Evolutionary conservation across 2,329 filamentous ascomycete species (phyloP), one percentile per base, ranked within the genome.

Genomic region (Sporothrix globosa): DNA sequence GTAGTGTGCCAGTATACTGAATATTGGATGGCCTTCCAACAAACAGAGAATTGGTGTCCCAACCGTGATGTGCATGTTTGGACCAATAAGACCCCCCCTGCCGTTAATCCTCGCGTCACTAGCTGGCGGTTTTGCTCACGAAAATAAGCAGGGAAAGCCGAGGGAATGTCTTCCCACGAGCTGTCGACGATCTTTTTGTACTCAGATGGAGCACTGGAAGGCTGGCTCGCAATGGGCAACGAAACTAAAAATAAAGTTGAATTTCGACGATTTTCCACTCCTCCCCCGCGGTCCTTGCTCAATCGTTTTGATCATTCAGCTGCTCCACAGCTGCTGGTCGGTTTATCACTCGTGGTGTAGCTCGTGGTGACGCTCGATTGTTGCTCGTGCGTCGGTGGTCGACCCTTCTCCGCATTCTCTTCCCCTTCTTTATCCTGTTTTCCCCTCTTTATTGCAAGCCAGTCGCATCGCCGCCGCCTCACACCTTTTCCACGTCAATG

Each of bases 121-220:
- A 19, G 17, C 19, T 1, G 30, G 17, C 0, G 4, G n/a, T 61
- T 61, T 44, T 61, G 34, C 56, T 34, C n/a, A 21, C 24, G 21
- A 19, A 13, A 54, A 30, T 30, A 44, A 63, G 58, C 21, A 46
- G 58, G 39, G 58, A 63, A 63, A 46, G 58, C 58, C 58, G 39
- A 63, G 58, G 30, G 39, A 19, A 27, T n/a, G 39, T 46, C 58
- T 11, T 39, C 44, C 39, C 56, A 58, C 19, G n/a, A 21, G 54
- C 54, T 58, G 58, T n/a, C 58, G 39, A 21, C 21, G 58, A 63
- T 46, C n/a, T 21, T 27, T 46, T 44, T 41, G 30, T 30, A n/a
- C 19, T 6, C 17, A n/a, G 19, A 9, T 50, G 44, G 13, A 46
- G 44, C 4, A 58, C 19, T 10, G 27, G 34, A 30, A 60, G n/a